Percentiles rank a stretch among this genome's conserved stretches.
Evolutionary conservation across 176 grass and related monocot species (phyloP).

Genomic region (Otatea glauca): DNA sequence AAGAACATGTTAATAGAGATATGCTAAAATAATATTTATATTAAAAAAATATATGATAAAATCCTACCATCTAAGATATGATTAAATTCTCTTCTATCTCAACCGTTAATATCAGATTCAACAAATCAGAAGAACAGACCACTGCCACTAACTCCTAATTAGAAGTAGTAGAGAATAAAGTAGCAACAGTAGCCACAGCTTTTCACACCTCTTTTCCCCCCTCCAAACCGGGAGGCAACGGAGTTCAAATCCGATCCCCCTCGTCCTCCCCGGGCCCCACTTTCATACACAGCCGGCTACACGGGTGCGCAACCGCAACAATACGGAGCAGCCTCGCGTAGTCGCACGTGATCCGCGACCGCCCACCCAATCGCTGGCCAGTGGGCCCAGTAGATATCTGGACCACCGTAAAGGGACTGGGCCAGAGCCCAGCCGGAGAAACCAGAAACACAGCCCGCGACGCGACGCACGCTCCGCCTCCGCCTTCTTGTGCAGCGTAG

Average conservation of each 20-base stretch:
- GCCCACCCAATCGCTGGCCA: not conserved
- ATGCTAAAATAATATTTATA: too few relatives aligned
- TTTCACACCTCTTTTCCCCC: constrained; percentile 8
- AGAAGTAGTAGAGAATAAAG: not conserved
- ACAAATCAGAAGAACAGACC: too few relatives aligned
- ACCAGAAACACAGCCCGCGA: not conserved
- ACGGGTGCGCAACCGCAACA: constrained; percentile 4
- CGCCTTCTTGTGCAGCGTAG: not conserved
- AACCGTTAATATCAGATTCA: too few relatives aligned
- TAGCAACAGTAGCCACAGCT: constrained; percentile 23
- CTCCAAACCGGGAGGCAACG: constrained; percentile 8
- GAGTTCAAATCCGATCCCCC: constrained; percentile 35
- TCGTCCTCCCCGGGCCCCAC: not conserved
- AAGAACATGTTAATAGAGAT: too few relatives aligned
- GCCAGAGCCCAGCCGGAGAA: not conserved
- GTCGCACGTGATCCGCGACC: not conserved
- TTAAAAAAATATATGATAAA: too few relatives aligned
- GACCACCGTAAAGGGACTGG: not conserved
- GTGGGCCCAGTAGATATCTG: rapidly evolving
- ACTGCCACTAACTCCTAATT: too few relatives aligned
- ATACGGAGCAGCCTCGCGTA: constrained; percentile 1
- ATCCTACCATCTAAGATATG: too few relatives aligned
- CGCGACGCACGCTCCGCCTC: not conserved
- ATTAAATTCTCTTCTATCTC: too few relatives aligned
- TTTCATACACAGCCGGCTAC: not conserved